A percentile compares a stretch with the other conserved stretches of the same genome.
phyloP scores from a whole-genome alignment of 2,329 filamentous ascomycete genomes.

The Fusarium camptoceras region DNA sequence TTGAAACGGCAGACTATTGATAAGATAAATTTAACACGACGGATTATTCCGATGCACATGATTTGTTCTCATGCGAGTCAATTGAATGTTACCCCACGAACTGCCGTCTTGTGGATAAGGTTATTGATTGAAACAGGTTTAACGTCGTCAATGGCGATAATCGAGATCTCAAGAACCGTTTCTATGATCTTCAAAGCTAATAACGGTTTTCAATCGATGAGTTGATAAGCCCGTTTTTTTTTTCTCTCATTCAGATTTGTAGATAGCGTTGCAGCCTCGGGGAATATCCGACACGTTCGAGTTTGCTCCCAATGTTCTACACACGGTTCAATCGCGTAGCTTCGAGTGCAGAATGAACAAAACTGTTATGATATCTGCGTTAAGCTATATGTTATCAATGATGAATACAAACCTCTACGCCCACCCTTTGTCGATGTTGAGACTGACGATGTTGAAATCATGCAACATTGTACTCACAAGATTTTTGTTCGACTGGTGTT shows the following conservation, averaged over 20 bases:
- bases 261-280: not conserved
- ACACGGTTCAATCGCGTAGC: too few relatives aligned
- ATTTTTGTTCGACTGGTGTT: too few relatives aligned
- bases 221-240: not conserved
- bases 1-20: accelerated
- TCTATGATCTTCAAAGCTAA: not conserved
- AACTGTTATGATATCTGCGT: too few relatives aligned
- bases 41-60: not conserved
- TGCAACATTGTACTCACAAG: too few relatives aligned
- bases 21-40: not conserved
- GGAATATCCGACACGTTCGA: not conserved
- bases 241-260: not conserved
- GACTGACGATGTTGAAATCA: too few relatives aligned
- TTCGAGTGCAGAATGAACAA: too few relatives aligned
- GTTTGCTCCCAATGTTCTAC: too few relatives aligned
- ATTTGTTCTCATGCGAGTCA: constrained; percentile 3
- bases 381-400: too few relatives aligned
- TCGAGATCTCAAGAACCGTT: not conserved
- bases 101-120: not conserved
- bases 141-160: not conserved
- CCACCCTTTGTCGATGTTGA: too few relatives aligned
- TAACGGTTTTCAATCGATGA: not conserved
- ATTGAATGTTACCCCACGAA: constrained; percentile 1
- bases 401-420: too few relatives aligned
- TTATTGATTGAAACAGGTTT: not conserved